Base-by-base conservation (phyloP, 2,329 filamentous ascomycete species). In the Neurospora crassa region DNA sequence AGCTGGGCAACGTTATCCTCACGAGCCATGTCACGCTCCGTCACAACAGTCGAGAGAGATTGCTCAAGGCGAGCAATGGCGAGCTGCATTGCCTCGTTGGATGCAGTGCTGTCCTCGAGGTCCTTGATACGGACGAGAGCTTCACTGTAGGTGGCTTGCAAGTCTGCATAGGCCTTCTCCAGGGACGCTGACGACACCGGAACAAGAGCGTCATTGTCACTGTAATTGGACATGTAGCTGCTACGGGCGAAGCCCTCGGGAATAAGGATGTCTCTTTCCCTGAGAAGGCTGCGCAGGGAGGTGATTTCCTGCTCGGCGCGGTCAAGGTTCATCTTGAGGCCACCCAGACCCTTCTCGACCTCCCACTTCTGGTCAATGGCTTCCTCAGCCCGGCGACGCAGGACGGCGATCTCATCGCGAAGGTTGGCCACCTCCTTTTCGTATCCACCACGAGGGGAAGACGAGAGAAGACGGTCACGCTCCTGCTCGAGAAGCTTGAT, bases 321-420 rank as follows among this genome's bases (percentile, higher is more conserved):
- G 80, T 98, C 96, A 59, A 99, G 88, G 78, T 98, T 95, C 92
- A 97, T 97, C 83, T 97, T 97, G 71, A 98, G 83, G 70, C 94
- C 93, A 69, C 89, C 87, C 1, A 98, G 84, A 20, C 93, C 93
- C 82, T 96, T 96, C 81, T 97, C 95, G 73, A 94, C 95, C 79
- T 96, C 92, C 91, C 93, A 98, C 81, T 98, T 98, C 78, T 97
- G 92, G 78, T 97, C 93, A 16, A 98, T 87, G 18, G 95, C 95
- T 74, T 98, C 95, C 77, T 99, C 95, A 40, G 95, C 95, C 70
- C 96, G 90, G 73, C 91, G 91, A 63, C 96, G 90, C 71, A 99
- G 86, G 18, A 91, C 87, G 69, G 92, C 92, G 73, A 99, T 92
- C 79, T 99, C 96, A 34, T 91, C 89, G 72, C 94, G 90, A 63